phyloP scores from a whole-genome alignment of 345 rosid genomes.

The Melaleuca quinquenervia region DNA sequence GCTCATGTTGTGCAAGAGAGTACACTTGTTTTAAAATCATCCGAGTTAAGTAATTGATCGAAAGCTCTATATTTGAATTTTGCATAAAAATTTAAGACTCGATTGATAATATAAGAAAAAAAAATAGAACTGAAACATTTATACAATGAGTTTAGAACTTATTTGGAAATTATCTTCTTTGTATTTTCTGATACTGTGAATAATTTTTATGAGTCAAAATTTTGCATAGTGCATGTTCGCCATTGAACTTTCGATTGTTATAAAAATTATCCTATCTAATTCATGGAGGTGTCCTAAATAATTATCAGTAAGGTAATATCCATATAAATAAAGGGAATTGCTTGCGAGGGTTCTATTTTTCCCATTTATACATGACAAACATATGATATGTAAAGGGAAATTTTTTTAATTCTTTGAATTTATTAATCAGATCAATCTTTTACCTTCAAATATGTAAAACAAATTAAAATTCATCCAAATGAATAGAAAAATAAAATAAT shows the following conservation, averaged over 20 bases:
- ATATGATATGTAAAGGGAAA: neutral
- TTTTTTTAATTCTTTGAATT: neutral
- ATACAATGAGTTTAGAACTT: neutral
- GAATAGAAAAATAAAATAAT: no score
- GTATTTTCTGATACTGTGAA: neutral
- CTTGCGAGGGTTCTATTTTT: neutral
- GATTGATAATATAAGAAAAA: neutral
- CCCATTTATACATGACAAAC: neutral
- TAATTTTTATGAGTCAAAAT: neutral
- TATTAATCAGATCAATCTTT: neutral
- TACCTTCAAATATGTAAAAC: neutral
- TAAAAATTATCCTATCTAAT: neutral
- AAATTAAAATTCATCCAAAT: neutral
- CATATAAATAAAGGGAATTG: no score
- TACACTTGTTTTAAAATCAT: neutral
- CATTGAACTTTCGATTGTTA: neutral
- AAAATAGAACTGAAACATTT: neutral
- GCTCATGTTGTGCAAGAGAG: neutral
- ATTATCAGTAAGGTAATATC: no score
- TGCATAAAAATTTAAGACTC: neutral
- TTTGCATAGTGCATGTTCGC: neutral
- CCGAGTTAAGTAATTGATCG: neutral
- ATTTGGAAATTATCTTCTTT: neutral
- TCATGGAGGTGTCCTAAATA: no score
- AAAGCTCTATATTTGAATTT: neutral